Evolutionary conservation across 78 protist species (phyloP), one percentile per base, ranked within the genome.

Genomic region (Tieghemostelium lacteum): DNA sequence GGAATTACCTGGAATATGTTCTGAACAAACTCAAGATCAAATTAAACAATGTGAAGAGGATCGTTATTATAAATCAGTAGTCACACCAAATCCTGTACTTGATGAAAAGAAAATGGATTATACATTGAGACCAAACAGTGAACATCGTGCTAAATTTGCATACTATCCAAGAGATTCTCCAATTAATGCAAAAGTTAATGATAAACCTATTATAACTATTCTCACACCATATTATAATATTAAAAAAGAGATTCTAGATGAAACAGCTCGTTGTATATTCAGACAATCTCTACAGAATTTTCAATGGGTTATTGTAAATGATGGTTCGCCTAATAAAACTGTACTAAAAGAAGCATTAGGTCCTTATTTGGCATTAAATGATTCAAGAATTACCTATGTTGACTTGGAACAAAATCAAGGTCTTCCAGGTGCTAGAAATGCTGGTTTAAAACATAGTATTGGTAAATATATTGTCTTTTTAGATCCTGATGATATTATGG

Each of bases 401-500:
- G 88, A 80, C 37, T 33, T 80, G 26, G 58, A 22, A 52, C 45
- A 80, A 31, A 80, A 80, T 57, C 22, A 20, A 17, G 69, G 76
- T 34, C 39, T 80, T 1, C 88, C 88, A 16, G 88, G 88, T 40
- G 88, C 88, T 19, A 70, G 88, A 65, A 80, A 80, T 20, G 88
- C 52, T 16, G 88, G 88, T 67, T 5, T 80, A 22, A 52, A 55
- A 28, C n/a, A 55, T 22, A 67, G 76, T 4, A 28, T 26, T 19
- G 88, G 88, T 19, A 80, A 80, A 67, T 80, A 80, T 20, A 34
- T 80, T 16, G 33, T 80, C 1, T 29, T 60, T 7, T 67, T 80
- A 61, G 88, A 80, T 57, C 88, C 88, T 5, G 88, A 80, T 80
- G 88, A 80, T 80, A 39, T 80, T 42, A 65, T 80, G 34, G 88